Percentiles rank a stretch among this genome's conserved stretches.
phyloP scores from a whole-genome alignment of 768 basidiomycete genomes.

The Tephrocybe sp. region DNA sequence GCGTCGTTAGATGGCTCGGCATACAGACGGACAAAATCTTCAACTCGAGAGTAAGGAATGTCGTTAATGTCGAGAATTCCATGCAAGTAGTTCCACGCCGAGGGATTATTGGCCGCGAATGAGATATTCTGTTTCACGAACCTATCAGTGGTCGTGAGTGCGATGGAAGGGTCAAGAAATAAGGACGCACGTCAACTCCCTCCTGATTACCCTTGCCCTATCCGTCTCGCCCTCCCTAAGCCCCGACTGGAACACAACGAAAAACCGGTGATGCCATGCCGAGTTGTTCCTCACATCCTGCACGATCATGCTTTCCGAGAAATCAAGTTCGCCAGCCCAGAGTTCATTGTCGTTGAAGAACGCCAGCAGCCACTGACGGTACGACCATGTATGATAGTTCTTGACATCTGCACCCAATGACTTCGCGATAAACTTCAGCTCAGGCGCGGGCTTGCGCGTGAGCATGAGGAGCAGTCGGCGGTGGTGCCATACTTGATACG shows the following conservation, averaged over 20 bases:
- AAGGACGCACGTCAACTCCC: slow-evolving; percentile 75
- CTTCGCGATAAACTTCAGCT: slow-evolving; percentile 78
- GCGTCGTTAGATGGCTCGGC: slow-evolving; percentile 31
- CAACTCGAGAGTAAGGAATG: slow-evolving; percentile 54
- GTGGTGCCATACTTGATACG: slow-evolving; percentile 98
- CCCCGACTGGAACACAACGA: slow-evolving; percentile 75
- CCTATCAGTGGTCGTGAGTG: slow-evolving; percentile 35
- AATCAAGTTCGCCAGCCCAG: slow-evolving; percentile 77
- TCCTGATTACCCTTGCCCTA: slow-evolving; percentile 53
- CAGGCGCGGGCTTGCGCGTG: slow-evolving; percentile 53
- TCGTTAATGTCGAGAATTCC: slow-evolving; percentile 69
- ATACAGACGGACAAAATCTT: slow-evolving; percentile 67
- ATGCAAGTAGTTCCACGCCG: slow-evolving; percentile 96
- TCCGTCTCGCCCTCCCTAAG: slow-evolving; percentile 63
- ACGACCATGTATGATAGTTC: slow-evolving; percentile 99
- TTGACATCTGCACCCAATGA: slow-evolving; percentile 80
- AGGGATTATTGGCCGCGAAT: slow-evolving; percentile 88
- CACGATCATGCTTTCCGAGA: slow-evolving; percentile 65
- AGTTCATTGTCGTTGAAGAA: slow-evolving; percentile 75
- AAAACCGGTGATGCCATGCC: slow-evolving; percentile 96
- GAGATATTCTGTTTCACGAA: slow-evolving; percentile 84
- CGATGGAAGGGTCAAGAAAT: slow-evolving; percentile 3
- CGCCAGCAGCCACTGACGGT: slow-evolving; percentile 91
- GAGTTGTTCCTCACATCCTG: slow-evolving; percentile 93
- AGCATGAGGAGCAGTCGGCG: slow-evolving; percentile 71